Conservation (phyloP, 306 rosid genomes). For the Trifolium pratense region DNA sequence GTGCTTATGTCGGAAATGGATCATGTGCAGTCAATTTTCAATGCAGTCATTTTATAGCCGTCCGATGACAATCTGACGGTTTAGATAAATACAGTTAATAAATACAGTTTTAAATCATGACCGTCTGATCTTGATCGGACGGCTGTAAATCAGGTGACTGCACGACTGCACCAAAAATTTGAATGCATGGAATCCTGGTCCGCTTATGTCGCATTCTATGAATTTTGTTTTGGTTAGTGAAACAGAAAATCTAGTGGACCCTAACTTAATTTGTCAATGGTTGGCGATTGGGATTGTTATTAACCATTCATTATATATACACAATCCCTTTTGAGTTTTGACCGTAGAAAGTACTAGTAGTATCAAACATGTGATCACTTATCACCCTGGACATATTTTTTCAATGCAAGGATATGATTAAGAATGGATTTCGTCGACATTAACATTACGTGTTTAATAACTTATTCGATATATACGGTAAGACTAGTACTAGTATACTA, state of each 20-base stretch:
- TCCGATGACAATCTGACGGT: no score
- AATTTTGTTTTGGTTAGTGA: conserved; percentile 32
- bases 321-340: conserved; percentile 31
- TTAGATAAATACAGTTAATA: no score
- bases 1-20: conserved; percentile 5
- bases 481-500: neutral
- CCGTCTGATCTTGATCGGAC: no score
- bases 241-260: neutral
- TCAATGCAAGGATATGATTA: conserved; percentile 27
- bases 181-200: no score
- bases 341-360: neutral
- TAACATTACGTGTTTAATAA: conserved; percentile 42
- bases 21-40: no score
- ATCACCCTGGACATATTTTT: conserved; percentile 4
- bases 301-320: conserved; percentile 23
- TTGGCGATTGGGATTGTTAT: conserved; percentile 3
- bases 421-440: conserved; percentile 29
- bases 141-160: no score
- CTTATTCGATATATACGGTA: neutral
- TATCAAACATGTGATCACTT: neutral
- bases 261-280: conserved; percentile 14
- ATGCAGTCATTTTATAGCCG: no score
- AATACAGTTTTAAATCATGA: no score
- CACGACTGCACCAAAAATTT: no score
- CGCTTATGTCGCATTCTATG: conserved; percentile 23